Percentiles rank a stretch among this genome's conserved stretches.
Conservation (phyloP, 306 rosid genomes). For the Gleditsia sinensis region DNA sequence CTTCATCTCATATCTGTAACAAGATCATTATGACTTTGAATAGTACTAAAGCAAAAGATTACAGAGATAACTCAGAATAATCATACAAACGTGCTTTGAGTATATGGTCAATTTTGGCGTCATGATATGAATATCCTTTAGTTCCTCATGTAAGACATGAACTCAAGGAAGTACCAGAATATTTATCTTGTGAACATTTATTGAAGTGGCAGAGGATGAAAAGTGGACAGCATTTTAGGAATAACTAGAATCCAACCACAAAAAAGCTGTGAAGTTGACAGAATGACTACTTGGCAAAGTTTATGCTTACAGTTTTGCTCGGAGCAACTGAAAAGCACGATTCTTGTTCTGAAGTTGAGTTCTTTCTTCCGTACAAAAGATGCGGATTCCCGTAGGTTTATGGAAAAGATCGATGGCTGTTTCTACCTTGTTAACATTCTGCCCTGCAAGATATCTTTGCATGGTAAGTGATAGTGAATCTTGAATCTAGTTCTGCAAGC, state of each 20-base stretch:
- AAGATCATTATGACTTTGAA: conserved; percentile 35
- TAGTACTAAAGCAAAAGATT: conserved; percentile 16
- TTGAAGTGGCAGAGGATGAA: conserved; percentile 5
- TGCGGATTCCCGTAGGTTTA: conserved; percentile 97
- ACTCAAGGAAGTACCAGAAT: conserved; percentile 23
- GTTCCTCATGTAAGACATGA: conserved; percentile 23
- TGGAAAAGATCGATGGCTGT: conserved; percentile 95
- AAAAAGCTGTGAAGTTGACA: conserved; percentile 22
- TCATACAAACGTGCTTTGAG: background rate
- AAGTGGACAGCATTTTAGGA: conserved; percentile 1
- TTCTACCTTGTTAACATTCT: conserved; percentile 99
- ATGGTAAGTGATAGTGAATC: conserved; percentile 32
- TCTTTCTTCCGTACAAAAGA: conserved; percentile 98
- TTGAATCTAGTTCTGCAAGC: conserved; percentile 8
- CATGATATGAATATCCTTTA: conserved; percentile 25
- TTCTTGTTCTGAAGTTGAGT: conserved; percentile 82
- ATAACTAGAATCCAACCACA: conserved; percentile 11
- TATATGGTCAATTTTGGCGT: conserved; percentile 28
- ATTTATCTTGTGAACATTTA: conserved; percentile 25
- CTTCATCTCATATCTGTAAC: conserved; percentile 86
- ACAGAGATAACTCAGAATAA: conserved; percentile 24
- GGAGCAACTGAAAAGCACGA: conserved; percentile 91
- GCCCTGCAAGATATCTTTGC: conserved; percentile 65
- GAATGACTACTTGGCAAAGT: background rate
- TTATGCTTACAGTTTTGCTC: conserved; percentile 89